phyloP scores from a whole-genome alignment of 495 filamentous ascomycete genomes.

The Bacidia rubella region DNA sequence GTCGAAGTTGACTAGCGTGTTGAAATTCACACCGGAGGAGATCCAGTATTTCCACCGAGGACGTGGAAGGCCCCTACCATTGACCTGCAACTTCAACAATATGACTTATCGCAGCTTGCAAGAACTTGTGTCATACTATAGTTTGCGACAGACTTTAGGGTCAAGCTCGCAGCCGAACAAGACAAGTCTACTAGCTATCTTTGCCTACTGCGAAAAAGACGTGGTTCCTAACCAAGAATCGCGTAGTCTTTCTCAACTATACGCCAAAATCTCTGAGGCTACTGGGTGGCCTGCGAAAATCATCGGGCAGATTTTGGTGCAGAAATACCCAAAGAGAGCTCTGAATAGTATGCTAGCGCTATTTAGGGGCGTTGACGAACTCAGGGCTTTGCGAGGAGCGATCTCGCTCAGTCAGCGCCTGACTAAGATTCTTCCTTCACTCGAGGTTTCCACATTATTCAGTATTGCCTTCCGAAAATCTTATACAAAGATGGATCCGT shows the following conservation, averaged over 20 bases:
- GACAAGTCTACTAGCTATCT: neutral
- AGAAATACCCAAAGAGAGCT: neutral
- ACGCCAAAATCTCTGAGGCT: neutral
- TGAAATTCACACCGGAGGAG: neutral
- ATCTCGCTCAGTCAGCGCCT: neutral
- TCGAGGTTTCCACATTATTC: neutral
- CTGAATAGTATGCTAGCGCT: neutral
- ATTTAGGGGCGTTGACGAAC: neutral
- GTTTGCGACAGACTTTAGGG: neutral
- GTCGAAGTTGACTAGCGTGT: neutral
- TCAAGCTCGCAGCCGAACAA: neutral
- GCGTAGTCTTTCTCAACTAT: neutral
- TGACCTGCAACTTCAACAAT: neutral
- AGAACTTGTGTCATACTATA: neutral
- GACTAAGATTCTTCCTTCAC: neutral
- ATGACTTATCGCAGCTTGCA: neutral
- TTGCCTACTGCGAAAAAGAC: neutral
- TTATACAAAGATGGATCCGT: neutral
- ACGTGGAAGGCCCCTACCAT: neutral
- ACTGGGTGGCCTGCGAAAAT: neutral
- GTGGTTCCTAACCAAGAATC: neutral
- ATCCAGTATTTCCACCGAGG: neutral
- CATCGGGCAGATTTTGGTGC: neutral
- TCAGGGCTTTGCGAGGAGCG: neutral
- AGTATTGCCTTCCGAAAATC: neutral